These are phyloP conservation scores for Xylaria cubensis DNA, from an alignment of 495 filamentous ascomycete genomes.

Conservation along the genomic window DNA sequence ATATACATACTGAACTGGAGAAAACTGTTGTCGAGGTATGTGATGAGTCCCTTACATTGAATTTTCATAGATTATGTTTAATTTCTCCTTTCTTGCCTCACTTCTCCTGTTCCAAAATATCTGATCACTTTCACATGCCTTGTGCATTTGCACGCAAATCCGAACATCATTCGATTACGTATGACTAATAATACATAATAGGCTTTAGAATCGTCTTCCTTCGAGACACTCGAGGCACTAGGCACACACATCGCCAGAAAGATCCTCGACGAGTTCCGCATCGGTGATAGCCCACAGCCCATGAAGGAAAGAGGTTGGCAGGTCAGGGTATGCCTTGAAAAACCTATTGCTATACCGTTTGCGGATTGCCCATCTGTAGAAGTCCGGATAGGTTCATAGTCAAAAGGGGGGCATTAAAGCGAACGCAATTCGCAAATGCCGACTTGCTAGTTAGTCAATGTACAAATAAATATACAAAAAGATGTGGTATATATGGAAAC, in stretches of 20 bases:
- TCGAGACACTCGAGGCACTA: constrained; percentile 69
- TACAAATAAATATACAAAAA: background rate
- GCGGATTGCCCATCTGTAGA: constrained; percentile 65
- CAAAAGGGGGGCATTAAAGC: background rate
- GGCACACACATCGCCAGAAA: constrained; percentile 51
- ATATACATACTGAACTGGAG: constrained; percentile 58
- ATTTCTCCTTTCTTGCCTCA: background rate
- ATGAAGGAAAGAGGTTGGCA: constrained; percentile 47
- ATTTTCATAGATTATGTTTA: background rate
- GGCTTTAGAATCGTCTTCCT: constrained; percentile 62
- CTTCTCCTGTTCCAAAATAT: background rate
- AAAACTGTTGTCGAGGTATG: constrained; percentile 57
- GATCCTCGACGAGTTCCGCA: constrained; percentile 44
- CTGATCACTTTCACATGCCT: background rate
- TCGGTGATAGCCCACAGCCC: constrained; percentile 32
- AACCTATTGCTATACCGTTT: constrained; percentile 63
- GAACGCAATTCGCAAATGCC: background rate
- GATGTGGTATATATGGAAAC: background rate
- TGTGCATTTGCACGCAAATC: background rate
- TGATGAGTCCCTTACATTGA: constrained; percentile 11
- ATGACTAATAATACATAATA: constrained; percentile 32
- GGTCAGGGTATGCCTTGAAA: constrained; percentile 60
- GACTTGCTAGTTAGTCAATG: background rate
- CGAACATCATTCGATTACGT: constrained; percentile 21
- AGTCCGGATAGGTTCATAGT: constrained; percentile 41